Conservation (phyloP, 2,329 filamentous ascomycete genomes). For the Xylariaceae sp. region DNA sequence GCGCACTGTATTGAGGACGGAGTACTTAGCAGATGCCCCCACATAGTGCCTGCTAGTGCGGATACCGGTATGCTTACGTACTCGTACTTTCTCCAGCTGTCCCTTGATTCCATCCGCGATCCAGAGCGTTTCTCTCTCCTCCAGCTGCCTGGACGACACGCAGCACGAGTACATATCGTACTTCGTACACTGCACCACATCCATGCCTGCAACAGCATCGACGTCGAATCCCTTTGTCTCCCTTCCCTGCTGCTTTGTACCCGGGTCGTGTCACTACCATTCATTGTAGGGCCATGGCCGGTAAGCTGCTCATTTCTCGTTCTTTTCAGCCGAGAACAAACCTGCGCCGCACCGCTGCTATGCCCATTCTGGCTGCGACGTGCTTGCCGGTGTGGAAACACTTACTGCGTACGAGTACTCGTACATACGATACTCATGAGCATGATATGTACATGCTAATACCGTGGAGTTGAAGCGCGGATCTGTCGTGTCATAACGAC, state of each 20-base stretch:
- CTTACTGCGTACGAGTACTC: too few species aligned
- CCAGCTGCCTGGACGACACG: too few species aligned
- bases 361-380: background rate
- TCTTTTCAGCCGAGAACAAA: constrained; percentile 9
- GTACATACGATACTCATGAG: too few species aligned
- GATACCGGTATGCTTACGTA: background rate
- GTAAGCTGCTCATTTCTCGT: constrained; percentile 11
- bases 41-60: background rate
- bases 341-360: constrained; percentile 10
- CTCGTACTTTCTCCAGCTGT: background rate
- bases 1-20: background rate
- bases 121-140: too few species aligned
- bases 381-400: too few species aligned
- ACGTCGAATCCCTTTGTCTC: background rate
- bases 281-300: background rate
- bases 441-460: too few species aligned
- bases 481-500: too few species aligned
- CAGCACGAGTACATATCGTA: too few species aligned
- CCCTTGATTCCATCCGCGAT: background rate
- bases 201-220: background rate
- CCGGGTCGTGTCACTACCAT: background rate
- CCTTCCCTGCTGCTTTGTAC: background rate
- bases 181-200: too few species aligned
- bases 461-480: too few species aligned
- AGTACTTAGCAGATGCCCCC: background rate